A percentile compares a stretch with the other conserved stretches of the same genome.
Conservation (phyloP, 2,329 filamentous ascomycete species). For the Daldinia sp. region DNA sequence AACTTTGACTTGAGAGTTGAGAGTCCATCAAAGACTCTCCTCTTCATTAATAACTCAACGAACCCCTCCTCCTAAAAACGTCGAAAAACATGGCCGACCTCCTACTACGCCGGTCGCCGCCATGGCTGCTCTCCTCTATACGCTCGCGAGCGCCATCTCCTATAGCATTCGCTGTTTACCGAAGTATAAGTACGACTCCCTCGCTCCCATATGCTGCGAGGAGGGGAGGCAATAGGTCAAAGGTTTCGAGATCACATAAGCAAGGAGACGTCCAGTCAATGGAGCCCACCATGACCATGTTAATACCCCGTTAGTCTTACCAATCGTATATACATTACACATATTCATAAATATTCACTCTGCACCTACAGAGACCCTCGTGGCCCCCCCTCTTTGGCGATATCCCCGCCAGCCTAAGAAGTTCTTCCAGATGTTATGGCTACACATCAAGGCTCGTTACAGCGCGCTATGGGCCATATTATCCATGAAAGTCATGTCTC, state of each 20-base stretch:
- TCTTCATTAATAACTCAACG: conserved; percentile 1
- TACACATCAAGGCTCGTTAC: conserved; percentile 52
- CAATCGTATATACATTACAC: neutral
- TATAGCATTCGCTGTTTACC: conserved; percentile 24
- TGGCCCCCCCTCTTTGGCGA: conserved; percentile 48
- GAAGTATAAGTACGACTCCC: conserved; percentile 35
- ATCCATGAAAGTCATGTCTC: conserved; percentile 60
- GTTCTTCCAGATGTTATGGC: conserved; percentile 45
- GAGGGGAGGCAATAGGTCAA: conserved; percentile 3
- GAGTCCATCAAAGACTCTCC: conserved; percentile 13
- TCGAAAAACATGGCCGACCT: conserved; percentile 32
- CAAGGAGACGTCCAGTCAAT: conserved; percentile 1
- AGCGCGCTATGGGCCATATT: conserved; percentile 54
- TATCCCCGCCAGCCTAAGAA: conserved; percentile 46
- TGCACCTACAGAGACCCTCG: conserved; percentile 44
- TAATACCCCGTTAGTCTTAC: conserved; percentile 44
- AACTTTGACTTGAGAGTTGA: conserved; percentile 10
- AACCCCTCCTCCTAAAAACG: neutral
- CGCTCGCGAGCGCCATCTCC: conserved; percentile 19
- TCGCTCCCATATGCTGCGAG: conserved; percentile 13
- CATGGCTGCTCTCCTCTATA: conserved; percentile 28
- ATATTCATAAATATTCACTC: conserved; percentile 4
- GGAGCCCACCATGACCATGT: conserved; percentile 20
- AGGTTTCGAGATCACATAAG: neutral
- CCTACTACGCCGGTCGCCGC: conserved; percentile 34